A percentile compares a stretch with the other conserved stretches of the same genome.
Conservation (phyloP, 2,329 filamentous ascomycete species). For the Bipolaris gigantea region DNA sequence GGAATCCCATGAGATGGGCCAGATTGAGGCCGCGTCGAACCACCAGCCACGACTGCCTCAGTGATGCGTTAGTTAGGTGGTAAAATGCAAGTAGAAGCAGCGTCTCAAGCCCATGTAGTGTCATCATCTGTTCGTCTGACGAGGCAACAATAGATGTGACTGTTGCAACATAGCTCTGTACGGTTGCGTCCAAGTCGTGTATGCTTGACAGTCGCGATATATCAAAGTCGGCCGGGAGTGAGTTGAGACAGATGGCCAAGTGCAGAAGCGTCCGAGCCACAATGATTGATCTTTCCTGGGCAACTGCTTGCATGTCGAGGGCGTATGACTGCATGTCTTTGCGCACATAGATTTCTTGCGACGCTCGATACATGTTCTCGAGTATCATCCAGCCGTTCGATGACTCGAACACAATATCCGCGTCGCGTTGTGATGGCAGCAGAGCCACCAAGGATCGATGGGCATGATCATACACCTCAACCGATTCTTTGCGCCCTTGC, state of each 20-base stretch:
- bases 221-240: constrained; percentile 39
- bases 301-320: constrained; percentile 36
- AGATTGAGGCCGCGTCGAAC: constrained; percentile 38
- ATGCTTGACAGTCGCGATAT: constrained; percentile 30
- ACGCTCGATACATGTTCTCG: constrained; percentile 33
- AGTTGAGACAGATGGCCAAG: constrained; percentile 39
- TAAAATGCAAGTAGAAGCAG: constrained; percentile 37
- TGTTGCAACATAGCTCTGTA: constrained; percentile 38
- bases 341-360: constrained; percentile 36
- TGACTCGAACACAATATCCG: constrained; percentile 42
- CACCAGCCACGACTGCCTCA: constrained; percentile 41
- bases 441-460: constrained; percentile 31
- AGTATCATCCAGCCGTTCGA: constrained; percentile 44
- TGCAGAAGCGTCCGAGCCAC: constrained; percentile 42
- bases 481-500: constrained; percentile 7
- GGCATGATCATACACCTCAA: constrained; percentile 18
- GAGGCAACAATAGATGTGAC: constrained; percentile 36
- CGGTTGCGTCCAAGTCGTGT: constrained; percentile 38
- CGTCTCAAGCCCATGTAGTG: constrained; percentile 41
- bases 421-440: constrained; percentile 42
- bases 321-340: constrained; percentile 38
- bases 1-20: constrained; percentile 44
- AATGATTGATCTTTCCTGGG: constrained; percentile 32
- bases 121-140: constrained; percentile 40
- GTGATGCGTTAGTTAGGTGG: constrained; percentile 36